A percentile compares a stretch with the other conserved stretches of the same genome.
Evolutionary conservation across 1,284 basidiomycete species (phyloP).

Genomic region (Trichosporon inkin): DNA sequence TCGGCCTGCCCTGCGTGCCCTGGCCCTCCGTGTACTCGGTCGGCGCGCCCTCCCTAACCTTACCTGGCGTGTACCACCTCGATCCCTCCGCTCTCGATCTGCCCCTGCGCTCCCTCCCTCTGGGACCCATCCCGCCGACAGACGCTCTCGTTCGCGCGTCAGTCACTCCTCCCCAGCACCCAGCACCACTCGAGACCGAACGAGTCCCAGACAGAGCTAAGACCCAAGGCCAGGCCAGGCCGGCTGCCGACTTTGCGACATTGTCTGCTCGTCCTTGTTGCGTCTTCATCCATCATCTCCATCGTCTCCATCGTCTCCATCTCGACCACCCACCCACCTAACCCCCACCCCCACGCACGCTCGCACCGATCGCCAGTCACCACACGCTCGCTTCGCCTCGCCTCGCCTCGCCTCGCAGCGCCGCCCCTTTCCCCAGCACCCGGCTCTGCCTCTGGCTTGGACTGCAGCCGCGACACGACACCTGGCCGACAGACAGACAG

Average conservation of each 20-base stretch:
- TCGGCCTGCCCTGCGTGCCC: background rate
- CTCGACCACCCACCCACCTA: background rate
- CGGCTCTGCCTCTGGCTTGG: no score
- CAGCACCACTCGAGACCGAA: background rate
- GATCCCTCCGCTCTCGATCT: no score
- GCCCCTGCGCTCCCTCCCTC: no score
- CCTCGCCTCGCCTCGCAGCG: no score
- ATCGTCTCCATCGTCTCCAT: no score
- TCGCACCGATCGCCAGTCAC: slow-evolving; percentile 1
- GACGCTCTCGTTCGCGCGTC: background rate
- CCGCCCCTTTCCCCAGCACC: no score
- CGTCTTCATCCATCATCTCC: no score
- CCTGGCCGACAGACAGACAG: background rate
- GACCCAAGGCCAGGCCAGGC: no score
- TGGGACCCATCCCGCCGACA: background rate
- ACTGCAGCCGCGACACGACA: background rate
- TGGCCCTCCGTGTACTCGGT: background rate
- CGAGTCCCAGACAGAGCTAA: background rate
- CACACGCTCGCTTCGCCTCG: no score
- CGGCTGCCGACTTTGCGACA: no score
- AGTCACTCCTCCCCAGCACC: background rate
- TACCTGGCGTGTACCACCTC: background rate
- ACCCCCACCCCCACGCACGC: background rate
- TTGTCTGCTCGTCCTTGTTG: no score
- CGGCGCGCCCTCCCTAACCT: background rate